Evolutionary conservation across 1,284 basidiomycete genomes (phyloP), one percentile per base, ranked within the genome.

Genomic region (Fomitopsis pinicola): DNA sequence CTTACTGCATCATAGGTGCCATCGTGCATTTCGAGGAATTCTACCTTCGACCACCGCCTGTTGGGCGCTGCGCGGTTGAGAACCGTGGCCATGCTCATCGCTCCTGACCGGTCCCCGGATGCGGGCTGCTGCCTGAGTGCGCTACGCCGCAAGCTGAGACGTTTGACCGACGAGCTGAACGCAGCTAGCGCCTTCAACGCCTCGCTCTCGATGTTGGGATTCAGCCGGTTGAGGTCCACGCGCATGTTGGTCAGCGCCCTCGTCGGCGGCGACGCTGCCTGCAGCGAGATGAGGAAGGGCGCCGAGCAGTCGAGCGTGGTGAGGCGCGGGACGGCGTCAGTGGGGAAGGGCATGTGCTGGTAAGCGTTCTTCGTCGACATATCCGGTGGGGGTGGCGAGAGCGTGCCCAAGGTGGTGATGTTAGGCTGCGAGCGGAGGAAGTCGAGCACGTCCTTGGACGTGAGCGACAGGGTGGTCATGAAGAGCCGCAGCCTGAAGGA

Each of bases 1-100:
- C 64, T 65, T 48, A 65, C 64, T 17, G 54, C n/a, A 40, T 60
- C 59, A 48, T 59, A 65, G 10, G 26, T 17, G n/a, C 57, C 61
- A 28, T 62, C 64, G 22, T 42, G 54, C 54, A 65, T 52, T 48
- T 65, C 64, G 22, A 65, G 59, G 57, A 61, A 63, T 19, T 50
- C 48, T 22, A 63, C 40, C 14, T 30, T 57, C 12, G 55, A 7
- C 64, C 64, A 65, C 14, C 56, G 59, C 30, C 61, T 50, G 22
- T 56, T 50, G 19, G 28, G 45, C 10, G 55, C 58, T 15, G 63
- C 12, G 33, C 53, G 57, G 48, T 42, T 28, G 48, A 64, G 40
- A 26, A 63, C 50, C 36, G 53, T 38, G 3, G 55, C 45, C 56
- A 60, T 62, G 46, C 55, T 55, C 22, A 56, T 38, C 30, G 33